phyloP scores from a whole-genome alignment of 2,329 filamentous ascomycete genomes.

The Scytalidium lignicola region DNA sequence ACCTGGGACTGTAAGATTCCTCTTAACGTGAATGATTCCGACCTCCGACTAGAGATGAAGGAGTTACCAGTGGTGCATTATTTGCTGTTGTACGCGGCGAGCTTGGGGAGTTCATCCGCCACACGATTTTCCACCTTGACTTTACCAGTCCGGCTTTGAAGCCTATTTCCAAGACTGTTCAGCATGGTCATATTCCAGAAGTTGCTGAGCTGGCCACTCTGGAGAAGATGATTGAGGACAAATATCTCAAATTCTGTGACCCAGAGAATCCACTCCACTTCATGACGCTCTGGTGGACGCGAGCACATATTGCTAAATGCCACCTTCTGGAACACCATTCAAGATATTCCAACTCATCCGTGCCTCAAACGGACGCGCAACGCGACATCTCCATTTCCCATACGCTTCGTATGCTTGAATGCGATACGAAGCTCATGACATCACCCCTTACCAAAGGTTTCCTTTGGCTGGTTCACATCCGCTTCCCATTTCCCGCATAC shows the following conservation, averaged over 20 bases:
- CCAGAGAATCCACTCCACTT: slow-evolving; percentile 32
- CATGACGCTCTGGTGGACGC: slow-evolving; percentile 23
- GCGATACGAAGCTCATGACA: slow-evolving; percentile 27
- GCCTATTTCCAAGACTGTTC: slow-evolving; percentile 6
- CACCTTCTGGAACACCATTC: slow-evolving; percentile 24
- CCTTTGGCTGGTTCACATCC: slow-evolving; percentile 24
- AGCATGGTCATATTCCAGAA: slow-evolving; percentile 4
- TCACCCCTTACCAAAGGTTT: slow-evolving; percentile 24
- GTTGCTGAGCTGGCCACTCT: slow-evolving; percentile 20
- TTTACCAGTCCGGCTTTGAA: slow-evolving; percentile 16
- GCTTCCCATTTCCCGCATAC: slow-evolving; percentile 29
- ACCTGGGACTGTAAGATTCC: slow-evolving; percentile 52
- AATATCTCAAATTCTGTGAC: slow-evolving; percentile 38
- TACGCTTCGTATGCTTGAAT: slow-evolving; percentile 24
- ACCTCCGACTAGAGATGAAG: slow-evolving; percentile 52
- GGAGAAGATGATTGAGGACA: slow-evolving; percentile 35
- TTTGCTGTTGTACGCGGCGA: slow-evolving; percentile 54
- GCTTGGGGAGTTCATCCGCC: slow-evolving; percentile 39
- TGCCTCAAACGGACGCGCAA: slow-evolving; percentile 19
- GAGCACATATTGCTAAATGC: slow-evolving; percentile 20
- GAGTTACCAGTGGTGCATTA: slow-evolving; percentile 56
- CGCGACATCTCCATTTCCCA: slow-evolving; percentile 28
- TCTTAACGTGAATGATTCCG: slow-evolving; percentile 57
- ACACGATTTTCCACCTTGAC: slow-evolving; percentile 18
- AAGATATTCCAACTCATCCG: slow-evolving; percentile 12